Base-by-base conservation (phyloP, 306 rosid species). In the Psophocarpus tetragonolobus region DNA sequence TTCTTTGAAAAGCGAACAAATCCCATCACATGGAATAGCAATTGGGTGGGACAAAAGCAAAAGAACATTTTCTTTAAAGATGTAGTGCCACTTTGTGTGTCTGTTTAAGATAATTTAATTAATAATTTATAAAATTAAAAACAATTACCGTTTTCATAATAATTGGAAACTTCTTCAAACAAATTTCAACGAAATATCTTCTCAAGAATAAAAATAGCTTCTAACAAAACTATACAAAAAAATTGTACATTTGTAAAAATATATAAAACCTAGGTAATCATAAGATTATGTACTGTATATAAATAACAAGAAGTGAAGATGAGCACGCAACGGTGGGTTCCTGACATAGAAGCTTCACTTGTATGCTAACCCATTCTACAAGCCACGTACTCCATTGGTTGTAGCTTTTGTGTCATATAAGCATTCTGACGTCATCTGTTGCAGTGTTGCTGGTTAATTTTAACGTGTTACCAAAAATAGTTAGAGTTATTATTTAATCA, bases 1-100 rank as follows among this genome's bases (percentile, higher is more conserved):
- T 51, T 65, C 69, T 41, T 20, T 30, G 62, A 12, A 26, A 68
- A 78, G 24, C 27, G 39, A 78, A 68, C 47, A 68, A 41, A 51
- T 21, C 57, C 61, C n/a, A 68, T 18, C 44, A 75, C 20, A 61
- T 18, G 71, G 12, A 27, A n/a, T 39, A 36, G 29, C 1, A 38
- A 20, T 10, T 6, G 41, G 51, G 29, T 2, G 57, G 57, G 38
- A 44, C 57, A 30, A 61, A 61, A 0, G n/a, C 1, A 14, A 45
- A 61, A 41, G 1, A 24, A 44, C 39, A 26, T 4, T 24, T 39
- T 13, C 21, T 42, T 63, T 13, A 33, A 27, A 26, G 23, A 4
- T 27, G 12, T 26, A 11, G 0, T 4, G 35, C 0, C 23, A 24
- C 39, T 13, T 26, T 48, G 0, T 17, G 56, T 10, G 3, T n/a